These are phyloP conservation scores for Lichina pygmaea DNA, from an alignment of 495 filamentous ascomycete genomes.

Conservation along the genomic window DNA sequence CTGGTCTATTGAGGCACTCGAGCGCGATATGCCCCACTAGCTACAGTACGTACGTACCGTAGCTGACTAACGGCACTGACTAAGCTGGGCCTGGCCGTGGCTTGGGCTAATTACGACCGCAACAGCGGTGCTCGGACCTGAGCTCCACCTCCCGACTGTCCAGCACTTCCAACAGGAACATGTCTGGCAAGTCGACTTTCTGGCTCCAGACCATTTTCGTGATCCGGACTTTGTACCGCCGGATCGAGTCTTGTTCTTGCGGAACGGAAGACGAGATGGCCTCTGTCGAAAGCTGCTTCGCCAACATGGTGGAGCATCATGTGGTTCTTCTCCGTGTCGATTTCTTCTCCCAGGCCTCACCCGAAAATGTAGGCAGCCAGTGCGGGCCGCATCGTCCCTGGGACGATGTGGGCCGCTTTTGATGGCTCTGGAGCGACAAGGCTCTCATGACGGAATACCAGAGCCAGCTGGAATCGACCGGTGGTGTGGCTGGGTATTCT, in stretches of 20 bases:
- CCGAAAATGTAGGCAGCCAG: conserved; percentile 1
- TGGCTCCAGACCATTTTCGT: background rate
- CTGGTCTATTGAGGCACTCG: too few relatives aligned
- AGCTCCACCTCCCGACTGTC: background rate
- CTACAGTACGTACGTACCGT: too few relatives aligned
- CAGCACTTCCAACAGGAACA: background rate
- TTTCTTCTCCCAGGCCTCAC: background rate
- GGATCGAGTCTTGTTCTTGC: background rate
- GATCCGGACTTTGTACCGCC: background rate
- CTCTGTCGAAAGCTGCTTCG: background rate
- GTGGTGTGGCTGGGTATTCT: background rate
- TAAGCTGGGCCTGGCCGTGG: too few relatives aligned
- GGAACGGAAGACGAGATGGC: background rate
- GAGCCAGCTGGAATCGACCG: background rate
- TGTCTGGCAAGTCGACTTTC: background rate
- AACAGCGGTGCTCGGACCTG: background rate
- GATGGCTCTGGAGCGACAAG: background rate
- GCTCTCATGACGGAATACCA: background rate
- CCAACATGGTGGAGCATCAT: background rate
- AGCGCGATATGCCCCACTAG: too few relatives aligned
- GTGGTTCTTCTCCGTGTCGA: background rate
- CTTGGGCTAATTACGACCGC: too few relatives aligned
- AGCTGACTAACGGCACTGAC: too few relatives aligned
- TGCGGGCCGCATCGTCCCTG: background rate
- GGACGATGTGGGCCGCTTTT: background rate